These are phyloP conservation scores for Bryopsis sp. DNA, from an alignment of 139 green algal genomes.

Conservation along the genomic window DNA sequence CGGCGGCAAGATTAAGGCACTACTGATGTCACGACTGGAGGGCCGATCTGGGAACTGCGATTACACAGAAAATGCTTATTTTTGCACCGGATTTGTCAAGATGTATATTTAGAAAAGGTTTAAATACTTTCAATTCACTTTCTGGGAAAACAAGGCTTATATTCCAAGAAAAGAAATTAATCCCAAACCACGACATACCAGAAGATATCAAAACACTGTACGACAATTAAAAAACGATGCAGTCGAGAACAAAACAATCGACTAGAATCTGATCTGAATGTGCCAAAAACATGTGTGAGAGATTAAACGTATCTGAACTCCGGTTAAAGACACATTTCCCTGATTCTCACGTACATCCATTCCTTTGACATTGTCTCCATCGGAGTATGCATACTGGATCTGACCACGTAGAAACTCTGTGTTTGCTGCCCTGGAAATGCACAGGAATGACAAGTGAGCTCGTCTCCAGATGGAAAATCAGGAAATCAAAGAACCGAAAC, in stretches of 20 bases:
- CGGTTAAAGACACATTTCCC: neutral
- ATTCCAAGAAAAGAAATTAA: neutral
- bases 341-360: neutral
- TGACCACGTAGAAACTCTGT: neutral
- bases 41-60: neutral
- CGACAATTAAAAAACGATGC: too few species aligned
- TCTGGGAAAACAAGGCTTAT: neutral
- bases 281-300: too few species aligned
- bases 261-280: too few species aligned
- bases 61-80: conserved; percentile 1
- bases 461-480: neutral
- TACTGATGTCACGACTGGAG: conserved; percentile 9
- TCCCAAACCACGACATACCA: neutral
- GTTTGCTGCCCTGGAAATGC: neutral
- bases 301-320: too few species aligned
- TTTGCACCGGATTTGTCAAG: neutral
- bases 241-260: too few species aligned
- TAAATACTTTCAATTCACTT: neutral
- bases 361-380: neutral
- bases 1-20: conserved; percentile 1
- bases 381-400: neutral
- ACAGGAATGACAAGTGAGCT: neutral
- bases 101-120: neutral
- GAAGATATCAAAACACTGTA: too few species aligned
- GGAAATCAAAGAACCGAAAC: neutral